These are phyloP conservation scores for Phytophthora pistaciae DNA, from an alignment of 352 stramenopile genomes.

Conservation along the genomic window DNA sequence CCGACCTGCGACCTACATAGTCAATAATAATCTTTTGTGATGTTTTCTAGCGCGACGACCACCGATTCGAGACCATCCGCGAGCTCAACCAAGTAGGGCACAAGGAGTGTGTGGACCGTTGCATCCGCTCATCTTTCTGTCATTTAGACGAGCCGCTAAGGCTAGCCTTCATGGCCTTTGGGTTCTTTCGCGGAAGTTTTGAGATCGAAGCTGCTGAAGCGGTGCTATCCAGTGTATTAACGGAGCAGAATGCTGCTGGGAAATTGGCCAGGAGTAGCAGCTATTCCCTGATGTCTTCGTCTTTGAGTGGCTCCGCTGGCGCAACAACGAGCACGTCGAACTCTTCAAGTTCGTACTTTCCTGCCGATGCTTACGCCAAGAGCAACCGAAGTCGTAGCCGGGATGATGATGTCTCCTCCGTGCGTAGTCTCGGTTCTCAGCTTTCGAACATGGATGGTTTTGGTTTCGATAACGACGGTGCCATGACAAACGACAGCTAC, in stretches of 20 bases:
- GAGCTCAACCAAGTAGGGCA: constrained; percentile 80
- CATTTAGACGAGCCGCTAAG: constrained; percentile 75
- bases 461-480: constrained; percentile 80
- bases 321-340: constrained; percentile 9
- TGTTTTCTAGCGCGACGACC: constrained; percentile 56
- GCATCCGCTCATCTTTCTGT: constrained; percentile 85
- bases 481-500: constrained; percentile 83
- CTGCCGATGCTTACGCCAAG: constrained; percentile 61
- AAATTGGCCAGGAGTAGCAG: constrained; percentile 23
- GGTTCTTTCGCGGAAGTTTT: constrained; percentile 85
- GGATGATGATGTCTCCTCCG: constrained; percentile 64
- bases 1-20: background rate
- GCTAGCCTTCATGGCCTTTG: constrained; percentile 86
- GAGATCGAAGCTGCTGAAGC: constrained; percentile 74
- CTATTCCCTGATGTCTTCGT: constrained; percentile 39
- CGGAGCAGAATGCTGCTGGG: constrained; percentile 19
- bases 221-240: constrained; percentile 65
- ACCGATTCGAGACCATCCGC: constrained; percentile 78
- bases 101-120: constrained; percentile 83
- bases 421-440: constrained; percentile 71
- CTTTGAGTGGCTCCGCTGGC: constrained; percentile 24
- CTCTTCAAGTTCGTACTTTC: constrained; percentile 50
- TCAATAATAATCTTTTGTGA: constrained; percentile 10
- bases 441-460: constrained; percentile 79
- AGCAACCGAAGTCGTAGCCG: constrained; percentile 31